These are phyloP conservation scores for Starmerella stigmatis DNA, from an alignment of 805 yeast species.

Conservation along the genomic window DNA sequence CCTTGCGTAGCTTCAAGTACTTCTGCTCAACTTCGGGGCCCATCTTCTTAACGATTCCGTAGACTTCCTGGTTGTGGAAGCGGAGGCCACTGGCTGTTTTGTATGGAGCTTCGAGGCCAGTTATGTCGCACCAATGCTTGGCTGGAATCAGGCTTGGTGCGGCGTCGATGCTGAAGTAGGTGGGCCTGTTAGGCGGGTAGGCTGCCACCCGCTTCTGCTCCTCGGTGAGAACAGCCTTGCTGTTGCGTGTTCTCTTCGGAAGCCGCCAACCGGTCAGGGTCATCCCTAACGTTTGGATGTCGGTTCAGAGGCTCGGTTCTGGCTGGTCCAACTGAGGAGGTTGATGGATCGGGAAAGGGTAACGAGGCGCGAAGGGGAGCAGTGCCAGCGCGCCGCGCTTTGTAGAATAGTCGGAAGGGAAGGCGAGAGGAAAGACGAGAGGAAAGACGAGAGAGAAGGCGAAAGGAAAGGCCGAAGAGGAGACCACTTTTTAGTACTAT, in stretches of 20 bases:
- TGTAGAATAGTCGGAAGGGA: not conserved
- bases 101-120: constrained; percentile 75
- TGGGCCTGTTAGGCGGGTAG: constrained; percentile 39
- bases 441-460: no score
- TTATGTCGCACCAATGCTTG: constrained; percentile 83
- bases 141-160: constrained; percentile 79
- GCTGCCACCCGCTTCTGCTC: constrained; percentile 56
- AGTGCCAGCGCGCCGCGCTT: no score
- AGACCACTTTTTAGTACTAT: no score
- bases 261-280: constrained; percentile 39
- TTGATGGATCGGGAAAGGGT: constrained; percentile 5
- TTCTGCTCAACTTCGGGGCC: constrained; percentile 91
- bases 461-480: no score
- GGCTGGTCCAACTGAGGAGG: no score
- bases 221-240: constrained; percentile 62
- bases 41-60: constrained; percentile 61
- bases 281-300: constrained; percentile 4
- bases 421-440: no score
- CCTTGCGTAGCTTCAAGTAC: constrained; percentile 75
- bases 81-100: constrained; percentile 64
- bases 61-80: constrained; percentile 75
- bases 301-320: no score
- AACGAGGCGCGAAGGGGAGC: not conserved
- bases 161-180: constrained; percentile 62
- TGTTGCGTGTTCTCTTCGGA: constrained; percentile 57